Conservation (phyloP, 2,329 filamentous ascomycete genomes). For the Penicillium paneum region DNA sequence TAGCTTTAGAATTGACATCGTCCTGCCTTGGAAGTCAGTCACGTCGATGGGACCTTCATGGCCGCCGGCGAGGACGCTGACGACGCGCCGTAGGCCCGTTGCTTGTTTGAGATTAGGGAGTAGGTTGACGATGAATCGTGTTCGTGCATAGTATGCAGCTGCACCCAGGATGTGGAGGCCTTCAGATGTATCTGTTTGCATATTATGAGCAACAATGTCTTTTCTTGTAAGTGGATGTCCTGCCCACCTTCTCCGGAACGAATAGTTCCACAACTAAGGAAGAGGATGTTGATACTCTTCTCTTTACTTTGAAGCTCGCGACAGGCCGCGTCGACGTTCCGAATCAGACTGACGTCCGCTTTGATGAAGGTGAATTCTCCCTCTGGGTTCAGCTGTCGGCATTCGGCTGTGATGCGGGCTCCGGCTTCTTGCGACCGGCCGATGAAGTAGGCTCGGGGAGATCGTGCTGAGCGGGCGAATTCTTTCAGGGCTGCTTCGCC, state of each 20-base stretch:
- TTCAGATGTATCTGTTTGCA: constrained; percentile 53
- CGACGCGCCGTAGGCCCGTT: constrained; percentile 50
- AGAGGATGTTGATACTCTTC: constrained; percentile 53
- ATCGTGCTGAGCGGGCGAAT: constrained; percentile 42
- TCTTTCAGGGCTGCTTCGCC: constrained; percentile 48
- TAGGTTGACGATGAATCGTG: constrained; percentile 56
- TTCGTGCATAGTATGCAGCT: constrained; percentile 57
- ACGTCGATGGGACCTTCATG: constrained; percentile 52
- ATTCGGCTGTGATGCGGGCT: constrained; percentile 44
- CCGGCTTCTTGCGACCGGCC: constrained; percentile 46
- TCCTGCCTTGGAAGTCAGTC: constrained; percentile 46
- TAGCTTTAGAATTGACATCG: constrained; percentile 38
- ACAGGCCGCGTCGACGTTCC: constrained; percentile 50
- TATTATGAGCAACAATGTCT: not conserved
- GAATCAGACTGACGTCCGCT: constrained; percentile 49
- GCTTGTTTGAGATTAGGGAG: constrained; percentile 54
- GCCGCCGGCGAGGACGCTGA: constrained; percentile 55
- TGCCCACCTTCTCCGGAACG: constrained; percentile 35
- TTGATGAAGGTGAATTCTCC: constrained; percentile 48
- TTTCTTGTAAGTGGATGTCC: not conserved
- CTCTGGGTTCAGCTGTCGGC: constrained; percentile 43
- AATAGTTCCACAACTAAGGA: constrained; percentile 48
- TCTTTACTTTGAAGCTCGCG: constrained; percentile 52
- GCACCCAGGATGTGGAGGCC: constrained; percentile 53
- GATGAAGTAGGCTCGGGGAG: constrained; percentile 49